These are phyloP conservation scores for Paraurostyla sp. DNA, from an alignment of 73 alveolate genomes.

Conservation along the genomic window DNA sequence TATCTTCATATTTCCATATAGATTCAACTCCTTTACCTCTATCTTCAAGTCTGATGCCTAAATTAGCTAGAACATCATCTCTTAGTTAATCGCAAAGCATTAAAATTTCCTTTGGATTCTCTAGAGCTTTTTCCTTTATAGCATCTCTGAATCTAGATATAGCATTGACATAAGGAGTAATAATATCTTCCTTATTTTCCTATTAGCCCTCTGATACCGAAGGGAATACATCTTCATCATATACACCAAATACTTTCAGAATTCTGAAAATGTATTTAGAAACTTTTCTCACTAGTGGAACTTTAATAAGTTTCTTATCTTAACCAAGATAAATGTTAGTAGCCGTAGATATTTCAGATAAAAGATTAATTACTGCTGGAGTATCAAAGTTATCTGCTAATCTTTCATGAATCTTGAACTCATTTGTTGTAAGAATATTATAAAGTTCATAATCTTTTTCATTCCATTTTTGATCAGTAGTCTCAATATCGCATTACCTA, in stretches of 20 bases:
- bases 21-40: slow-evolving; percentile 87
- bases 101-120: slow-evolving; percentile 76
- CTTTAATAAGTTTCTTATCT: slow-evolving; percentile 69
- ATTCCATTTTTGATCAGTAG: slow-evolving; percentile 84
- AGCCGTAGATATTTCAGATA: slow-evolving; percentile 80
- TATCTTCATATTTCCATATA: slow-evolving; percentile 95
- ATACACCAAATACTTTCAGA: slow-evolving; percentile 84
- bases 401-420: slow-evolving; percentile 82
- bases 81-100: slow-evolving; percentile 91
- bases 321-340: slow-evolving; percentile 84
- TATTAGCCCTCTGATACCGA: slow-evolving; percentile 64
- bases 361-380: slow-evolving; percentile 86
- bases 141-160: slow-evolving; percentile 86
- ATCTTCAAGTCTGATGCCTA: slow-evolving; percentile 96
- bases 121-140: slow-evolving; percentile 76
- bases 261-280: slow-evolving; percentile 80
- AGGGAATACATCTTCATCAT: slow-evolving; percentile 64
- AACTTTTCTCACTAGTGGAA: slow-evolving; percentile 81
- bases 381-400: slow-evolving; percentile 94
- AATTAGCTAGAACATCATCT: slow-evolving; percentile 91
- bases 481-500: slow-evolving; percentile 82
- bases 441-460: slow-evolving; percentile 79
- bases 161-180: slow-evolving; percentile 85
- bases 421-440: slow-evolving; percentile 70
- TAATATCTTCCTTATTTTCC: slow-evolving; percentile 71